These are phyloP conservation scores for Aspergillus fructus DNA, from an alignment of 2,329 filamentous ascomycete species.

Conservation along the genomic window DNA sequence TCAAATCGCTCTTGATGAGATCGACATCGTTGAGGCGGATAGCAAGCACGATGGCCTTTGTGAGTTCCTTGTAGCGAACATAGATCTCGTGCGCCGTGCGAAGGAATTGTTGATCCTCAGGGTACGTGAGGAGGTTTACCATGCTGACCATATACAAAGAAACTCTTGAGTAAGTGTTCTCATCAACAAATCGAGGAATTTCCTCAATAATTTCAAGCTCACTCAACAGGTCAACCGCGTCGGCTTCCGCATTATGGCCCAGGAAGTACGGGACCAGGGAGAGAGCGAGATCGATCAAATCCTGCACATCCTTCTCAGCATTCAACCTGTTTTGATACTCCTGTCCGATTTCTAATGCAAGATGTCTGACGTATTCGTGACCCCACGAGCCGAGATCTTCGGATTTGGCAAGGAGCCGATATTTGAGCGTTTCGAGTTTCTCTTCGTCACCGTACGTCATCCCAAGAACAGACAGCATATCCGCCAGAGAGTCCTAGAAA, in stretches of 20 bases:
- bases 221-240: slow-evolving; percentile 94
- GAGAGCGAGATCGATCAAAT: slow-evolving; percentile 80
- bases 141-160: slow-evolving; percentile 99
- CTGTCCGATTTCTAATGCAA: slow-evolving; percentile 92
- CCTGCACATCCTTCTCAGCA: slow-evolving; percentile 77
- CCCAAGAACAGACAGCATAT: slow-evolving; percentile 93
- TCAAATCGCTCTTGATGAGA: slow-evolving; percentile 79
- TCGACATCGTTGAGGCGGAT: slow-evolving; percentile 87
- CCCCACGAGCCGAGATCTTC: slow-evolving; percentile 96
- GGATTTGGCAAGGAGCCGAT: slow-evolving; percentile 82
- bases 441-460: slow-evolving; percentile 99
- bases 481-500: slow-evolving; percentile 69
- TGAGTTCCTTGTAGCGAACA: slow-evolving; percentile 85
- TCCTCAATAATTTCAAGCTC: slow-evolving; percentile 96
- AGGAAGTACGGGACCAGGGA: slow-evolving; percentile 90
- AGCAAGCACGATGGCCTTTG: slow-evolving; percentile 89
- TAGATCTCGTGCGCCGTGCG: slow-evolving; percentile 92
- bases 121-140: slow-evolving; percentile 95
- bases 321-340: slow-evolving; percentile 87
- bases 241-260: slow-evolving; percentile 95
- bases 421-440: slow-evolving; percentile 93
- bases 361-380: slow-evolving; percentile 94
- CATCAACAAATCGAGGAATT: slow-evolving; percentile 84
- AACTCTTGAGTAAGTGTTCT: slow-evolving; percentile 88
- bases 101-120: slow-evolving; percentile 94